These are phyloP conservation scores for Vachellia pachyceras DNA, from an alignment of 306 rosid genomes.

Conservation along the genomic window DNA sequence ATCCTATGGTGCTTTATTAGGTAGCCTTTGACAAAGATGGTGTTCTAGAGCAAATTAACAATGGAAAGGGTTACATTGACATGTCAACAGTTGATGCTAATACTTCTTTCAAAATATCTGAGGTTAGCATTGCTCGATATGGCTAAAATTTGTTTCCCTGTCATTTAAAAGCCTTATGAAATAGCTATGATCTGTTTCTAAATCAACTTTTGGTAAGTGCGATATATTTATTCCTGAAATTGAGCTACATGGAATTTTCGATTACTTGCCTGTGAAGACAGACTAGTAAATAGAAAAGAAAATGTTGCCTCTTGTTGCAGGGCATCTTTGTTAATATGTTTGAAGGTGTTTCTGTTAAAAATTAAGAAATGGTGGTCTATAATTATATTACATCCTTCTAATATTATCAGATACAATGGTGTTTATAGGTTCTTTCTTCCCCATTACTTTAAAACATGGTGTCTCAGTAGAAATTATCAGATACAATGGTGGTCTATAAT, in stretches of 20 bases:
- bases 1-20: slow-evolving; percentile 41
- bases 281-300: slow-evolving; percentile 15
- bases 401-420: no score
- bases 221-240: background rate
- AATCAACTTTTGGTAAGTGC: slow-evolving; percentile 19
- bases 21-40: slow-evolving; percentile 77
- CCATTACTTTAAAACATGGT: no score
- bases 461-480: slow-evolving; percentile 12
- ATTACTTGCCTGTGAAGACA: slow-evolving; percentile 3
- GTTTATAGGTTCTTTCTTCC: slow-evolving; percentile 18
- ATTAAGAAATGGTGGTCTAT: no score
- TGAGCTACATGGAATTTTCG: slow-evolving; percentile 9
- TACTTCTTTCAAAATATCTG: slow-evolving; percentile 67
- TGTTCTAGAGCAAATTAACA: slow-evolving; percentile 65
- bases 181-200: background rate
- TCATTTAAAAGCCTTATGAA: background rate
- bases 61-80: slow-evolving; percentile 74
- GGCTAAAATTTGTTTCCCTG: background rate
- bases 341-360: background rate
- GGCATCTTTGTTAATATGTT: slow-evolving; percentile 2
- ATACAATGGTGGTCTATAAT: background rate
- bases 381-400: no score
- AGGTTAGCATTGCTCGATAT: slow-evolving; percentile 56
- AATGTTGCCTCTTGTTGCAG: slow-evolving; percentile 13
- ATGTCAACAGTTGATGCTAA: slow-evolving; percentile 84